Conservation (phyloP, 2,329 filamentous ascomycete genomes). For the Penicillium sp. region DNA sequence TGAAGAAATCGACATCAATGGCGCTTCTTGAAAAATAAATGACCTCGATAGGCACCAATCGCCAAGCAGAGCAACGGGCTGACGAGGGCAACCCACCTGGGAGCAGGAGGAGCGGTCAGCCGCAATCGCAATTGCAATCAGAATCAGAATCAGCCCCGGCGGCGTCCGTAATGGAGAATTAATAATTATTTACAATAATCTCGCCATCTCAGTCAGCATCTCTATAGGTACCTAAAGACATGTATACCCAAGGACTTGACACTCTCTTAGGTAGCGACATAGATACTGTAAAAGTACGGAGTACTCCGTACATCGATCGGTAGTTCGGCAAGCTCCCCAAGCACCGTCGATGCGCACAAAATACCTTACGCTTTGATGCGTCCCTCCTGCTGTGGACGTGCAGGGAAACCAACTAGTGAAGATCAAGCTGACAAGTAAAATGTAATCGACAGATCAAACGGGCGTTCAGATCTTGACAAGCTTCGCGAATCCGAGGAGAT, state of each 20-base stretch:
- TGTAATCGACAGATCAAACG: neutral
- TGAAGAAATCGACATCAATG: neutral
- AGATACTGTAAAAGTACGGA: neutral
- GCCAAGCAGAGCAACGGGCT: neutral
- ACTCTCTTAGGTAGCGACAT: neutral
- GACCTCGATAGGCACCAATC: conserved; percentile 11
- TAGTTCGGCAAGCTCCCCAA: neutral
- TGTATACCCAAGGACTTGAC: conserved; percentile 4
- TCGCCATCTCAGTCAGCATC: neutral
- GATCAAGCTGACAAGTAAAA: neutral
- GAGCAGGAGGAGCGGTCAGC: conserved; percentile 28
- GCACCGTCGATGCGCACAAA: neutral
- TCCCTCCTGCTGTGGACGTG: conserved; percentile 2
- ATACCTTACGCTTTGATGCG: neutral
- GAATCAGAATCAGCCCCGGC: conserved; percentile 12
- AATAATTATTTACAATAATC: neutral
- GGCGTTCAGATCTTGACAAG: conserved; percentile 27
- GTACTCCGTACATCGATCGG: neutral
- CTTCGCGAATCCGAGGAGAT: conserved; percentile 27
- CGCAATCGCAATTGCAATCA: conserved; percentile 16
- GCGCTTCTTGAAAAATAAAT: neutral
- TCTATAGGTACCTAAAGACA: neutral
- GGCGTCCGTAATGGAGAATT: neutral
- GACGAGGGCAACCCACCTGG: neutral
- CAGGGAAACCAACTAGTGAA: neutral